Evolutionary conservation across 1,139 yeast species (phyloP), one percentile per base, ranked within the genome.

Genomic region (Ogataea hybrid): DNA sequence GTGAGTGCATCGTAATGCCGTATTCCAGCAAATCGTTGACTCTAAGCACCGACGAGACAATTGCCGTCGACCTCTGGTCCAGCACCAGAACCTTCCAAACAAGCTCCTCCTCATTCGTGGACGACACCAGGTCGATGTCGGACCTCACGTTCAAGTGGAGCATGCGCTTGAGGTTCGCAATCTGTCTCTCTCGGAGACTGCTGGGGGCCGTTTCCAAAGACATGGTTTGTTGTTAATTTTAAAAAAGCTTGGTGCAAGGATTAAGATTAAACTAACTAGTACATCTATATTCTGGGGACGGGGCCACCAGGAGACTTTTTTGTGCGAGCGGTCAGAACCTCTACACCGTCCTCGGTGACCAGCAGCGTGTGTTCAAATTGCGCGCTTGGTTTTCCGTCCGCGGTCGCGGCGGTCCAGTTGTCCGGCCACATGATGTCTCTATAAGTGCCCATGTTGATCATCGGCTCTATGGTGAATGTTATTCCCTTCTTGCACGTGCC

Each of bases 401-500:
- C 79, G 12, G 97, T 90, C 20, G 80, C 77, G 1, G 95, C 79
- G 10, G 99, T 94, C 99, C 99, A 94, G 65, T 87, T 86, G 64
- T 94, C 99, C 1, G 98, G 98, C 99, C 99, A 94, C 40, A 81
- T 72, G 46, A 76, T 67, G 63, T 90, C 98, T 57, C 78, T 78
- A 68, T 79, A 83, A 1, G 84, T 70, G n/a, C 98, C 98, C 51
- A 83, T 70, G 59, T 88, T 85, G 55, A 94, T 77, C 99, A 94
- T 94, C 35, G 99, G 99, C 67, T 94, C 99, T 46, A 94, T 89
- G 16, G 99, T 94, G 69, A 94, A 94, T 12, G 88, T 90, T 84
- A 90, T 86, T 16, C 99, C 99, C 15, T 96, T 90, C 62, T 88
- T 88, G 67, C 94, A 90, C 40, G 87, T 81, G 43, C 98, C 99